Evolutionary conservation across 116 monocot genomes (phyloP).

Genomic region (Cymodocea nodosa): DNA sequence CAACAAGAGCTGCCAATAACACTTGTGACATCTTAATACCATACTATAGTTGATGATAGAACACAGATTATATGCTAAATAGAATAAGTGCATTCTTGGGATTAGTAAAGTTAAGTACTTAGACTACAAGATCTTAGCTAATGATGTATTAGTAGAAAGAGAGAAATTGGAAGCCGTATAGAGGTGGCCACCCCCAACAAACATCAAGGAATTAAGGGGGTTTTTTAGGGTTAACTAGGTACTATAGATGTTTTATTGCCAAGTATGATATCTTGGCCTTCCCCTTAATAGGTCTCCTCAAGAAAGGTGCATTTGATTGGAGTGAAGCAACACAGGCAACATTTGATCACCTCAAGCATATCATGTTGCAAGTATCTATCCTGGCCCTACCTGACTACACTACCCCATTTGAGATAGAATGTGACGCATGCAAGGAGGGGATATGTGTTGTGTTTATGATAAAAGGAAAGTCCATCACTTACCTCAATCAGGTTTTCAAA

Average conservation of each 20-base stretch:
- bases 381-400: background rate
- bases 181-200: background rate
- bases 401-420: background rate
- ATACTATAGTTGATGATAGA: background rate
- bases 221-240: background rate
- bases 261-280: background rate
- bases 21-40: background rate
- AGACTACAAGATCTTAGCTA: background rate
- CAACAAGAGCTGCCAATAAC: background rate
- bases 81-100: background rate
- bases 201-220: background rate
- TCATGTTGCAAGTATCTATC: background rate
- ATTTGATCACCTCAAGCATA: background rate
- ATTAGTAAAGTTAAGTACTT: background rate
- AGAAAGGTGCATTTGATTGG: background rate
- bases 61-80: background rate
- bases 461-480: background rate
- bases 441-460: background rate
- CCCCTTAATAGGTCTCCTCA: background rate
- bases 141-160: background rate
- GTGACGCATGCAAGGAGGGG: background rate
- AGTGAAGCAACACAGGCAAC: background rate
- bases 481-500: background rate
- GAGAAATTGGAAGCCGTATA: background rate
- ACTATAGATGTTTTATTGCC: background rate